A percentile compares a stretch with the other conserved stretches of the same genome.
phyloP scores from a whole-genome alignment of 192 early-diverging fungal species.

The Irineochytrium annulatum region DNA sequence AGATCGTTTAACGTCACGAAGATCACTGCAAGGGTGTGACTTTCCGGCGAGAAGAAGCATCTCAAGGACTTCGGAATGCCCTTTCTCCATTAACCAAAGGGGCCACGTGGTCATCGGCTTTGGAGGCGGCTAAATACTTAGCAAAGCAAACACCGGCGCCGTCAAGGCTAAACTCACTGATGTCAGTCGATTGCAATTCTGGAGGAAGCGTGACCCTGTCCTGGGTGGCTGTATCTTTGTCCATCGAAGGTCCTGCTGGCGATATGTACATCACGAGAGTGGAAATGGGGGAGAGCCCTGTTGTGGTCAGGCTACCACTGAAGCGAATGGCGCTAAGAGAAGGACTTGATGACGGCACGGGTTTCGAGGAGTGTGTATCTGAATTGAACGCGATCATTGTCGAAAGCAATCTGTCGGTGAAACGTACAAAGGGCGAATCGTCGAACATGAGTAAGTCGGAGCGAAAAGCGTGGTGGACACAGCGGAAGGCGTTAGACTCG shows the following conservation, averaged over 20 bases:
- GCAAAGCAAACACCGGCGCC: conserved; percentile 8
- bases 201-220: conserved; percentile 50
- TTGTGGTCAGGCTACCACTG: conserved; percentile 72
- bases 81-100: conserved; percentile 4
- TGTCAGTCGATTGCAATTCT: conserved; percentile 24
- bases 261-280: conserved; percentile 68
- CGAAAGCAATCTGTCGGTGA: conserved; percentile 67
- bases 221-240: conserved; percentile 78
- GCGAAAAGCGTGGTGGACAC: conserved; percentile 80
- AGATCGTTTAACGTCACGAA: conserved; percentile 12
- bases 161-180: conserved; percentile 29
- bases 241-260: conserved; percentile 63
- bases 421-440: conserved; percentile 32
- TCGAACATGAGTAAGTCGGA: conserved; percentile 43
- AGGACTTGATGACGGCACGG: conserved; percentile 37
- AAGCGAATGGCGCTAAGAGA: conserved; percentile 45
- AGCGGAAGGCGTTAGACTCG: conserved; percentile 65
- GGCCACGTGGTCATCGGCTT: not conserved
- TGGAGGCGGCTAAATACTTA: too few relatives aligned
- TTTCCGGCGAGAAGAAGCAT: conserved; percentile 57
- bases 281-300: conserved; percentile 29
- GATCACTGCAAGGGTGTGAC: conserved; percentile 63
- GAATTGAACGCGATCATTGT: conserved; percentile 68
- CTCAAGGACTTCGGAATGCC: conserved; percentile 44
- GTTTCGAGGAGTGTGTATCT: conserved; percentile 45